Percentiles rank a stretch among this genome's conserved stretches.
phyloP scores from a whole-genome alignment of 2,329 filamentous ascomycete species.

The Penicillium brasilianum region DNA sequence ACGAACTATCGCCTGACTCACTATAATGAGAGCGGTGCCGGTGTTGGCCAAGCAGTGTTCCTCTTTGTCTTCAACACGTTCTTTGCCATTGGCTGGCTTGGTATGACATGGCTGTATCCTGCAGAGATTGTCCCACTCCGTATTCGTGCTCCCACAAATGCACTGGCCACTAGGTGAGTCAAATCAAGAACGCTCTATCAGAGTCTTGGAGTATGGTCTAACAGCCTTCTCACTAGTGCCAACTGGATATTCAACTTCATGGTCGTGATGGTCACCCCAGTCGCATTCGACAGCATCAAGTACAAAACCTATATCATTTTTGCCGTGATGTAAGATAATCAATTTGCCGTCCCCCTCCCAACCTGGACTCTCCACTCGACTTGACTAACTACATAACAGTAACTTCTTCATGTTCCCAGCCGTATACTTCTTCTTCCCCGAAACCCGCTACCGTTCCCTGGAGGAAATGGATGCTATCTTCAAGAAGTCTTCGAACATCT shows the following conservation, averaged over 20 bases:
- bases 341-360: not conserved
- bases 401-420: slow-evolving; percentile 59
- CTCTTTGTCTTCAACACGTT: slow-evolving; percentile 67
- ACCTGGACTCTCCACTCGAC: not conserved
- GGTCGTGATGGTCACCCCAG: slow-evolving; percentile 68
- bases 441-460: slow-evolving; percentile 62
- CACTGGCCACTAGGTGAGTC: slow-evolving; percentile 58
- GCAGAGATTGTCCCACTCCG: slow-evolving; percentile 60
- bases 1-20: slow-evolving; percentile 37
- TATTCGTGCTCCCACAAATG: slow-evolving; percentile 65
- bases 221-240: slow-evolving; percentile 26
- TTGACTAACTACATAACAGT: slow-evolving; percentile 30
- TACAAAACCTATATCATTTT: slow-evolving; percentile 57
- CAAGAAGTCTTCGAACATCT: slow-evolving; percentile 56
- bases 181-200: too few relatives aligned
- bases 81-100: slow-evolving; percentile 67
- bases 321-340: slow-evolving; percentile 51
- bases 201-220: not conserved
- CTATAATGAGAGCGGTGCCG: slow-evolving; percentile 41
- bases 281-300: slow-evolving; percentile 60
- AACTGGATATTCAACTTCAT: slow-evolving; percentile 67
- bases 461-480: slow-evolving; percentile 73
- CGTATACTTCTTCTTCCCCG: slow-evolving; percentile 64
- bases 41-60: slow-evolving; percentile 56
- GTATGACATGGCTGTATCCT: slow-evolving; percentile 66